Percentiles rank a stretch among this genome's conserved stretches.
phyloP scores from a whole-genome alignment of 2,329 filamentous ascomycete genomes.

The Zymoseptoria crescenta region DNA sequence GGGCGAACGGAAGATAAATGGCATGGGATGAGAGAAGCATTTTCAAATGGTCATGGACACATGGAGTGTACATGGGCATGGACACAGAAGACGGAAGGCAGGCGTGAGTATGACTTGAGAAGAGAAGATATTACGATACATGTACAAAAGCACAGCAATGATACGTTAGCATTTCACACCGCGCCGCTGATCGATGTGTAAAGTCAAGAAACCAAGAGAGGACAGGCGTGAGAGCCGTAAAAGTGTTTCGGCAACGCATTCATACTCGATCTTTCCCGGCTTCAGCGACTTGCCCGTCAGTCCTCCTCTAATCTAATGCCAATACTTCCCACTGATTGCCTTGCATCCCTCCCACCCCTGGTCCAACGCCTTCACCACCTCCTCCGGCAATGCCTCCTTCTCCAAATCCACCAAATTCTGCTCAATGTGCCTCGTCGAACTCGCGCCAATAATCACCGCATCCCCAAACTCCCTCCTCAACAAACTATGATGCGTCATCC shows the following conservation, averaged over 20 bases:
- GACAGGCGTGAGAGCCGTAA: too few relatives aligned
- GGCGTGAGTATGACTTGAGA: neutral
- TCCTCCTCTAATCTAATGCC: neutral
- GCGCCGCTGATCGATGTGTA: too few relatives aligned
- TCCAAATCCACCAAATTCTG: slow-evolving; percentile 34
- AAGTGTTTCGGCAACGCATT: too few relatives aligned
- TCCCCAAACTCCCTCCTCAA: slow-evolving; percentile 30
- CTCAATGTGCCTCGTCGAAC: slow-evolving; percentile 32
- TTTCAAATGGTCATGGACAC: neutral
- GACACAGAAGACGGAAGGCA: too few relatives aligned
- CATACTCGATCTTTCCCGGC: neutral
- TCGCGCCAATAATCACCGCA: slow-evolving; percentile 35
- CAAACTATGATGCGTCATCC: slow-evolving; percentile 39
- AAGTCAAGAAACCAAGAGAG: too few relatives aligned
- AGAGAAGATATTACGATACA: neutral
- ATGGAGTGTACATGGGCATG: too few relatives aligned
- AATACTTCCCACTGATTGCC: slow-evolving; percentile 8
- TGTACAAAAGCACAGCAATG: neutral
- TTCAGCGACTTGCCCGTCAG: neutral
- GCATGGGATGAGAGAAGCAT: neutral
- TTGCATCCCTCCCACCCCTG: slow-evolving; percentile 27
- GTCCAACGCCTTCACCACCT: slow-evolving; percentile 34
- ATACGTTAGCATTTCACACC: neutral
- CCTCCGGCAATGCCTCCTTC: slow-evolving; percentile 34
- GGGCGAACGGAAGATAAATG: neutral